Conservation (phyloP, 148 eudicot species). For the Chenopodium berlandieri region DNA sequence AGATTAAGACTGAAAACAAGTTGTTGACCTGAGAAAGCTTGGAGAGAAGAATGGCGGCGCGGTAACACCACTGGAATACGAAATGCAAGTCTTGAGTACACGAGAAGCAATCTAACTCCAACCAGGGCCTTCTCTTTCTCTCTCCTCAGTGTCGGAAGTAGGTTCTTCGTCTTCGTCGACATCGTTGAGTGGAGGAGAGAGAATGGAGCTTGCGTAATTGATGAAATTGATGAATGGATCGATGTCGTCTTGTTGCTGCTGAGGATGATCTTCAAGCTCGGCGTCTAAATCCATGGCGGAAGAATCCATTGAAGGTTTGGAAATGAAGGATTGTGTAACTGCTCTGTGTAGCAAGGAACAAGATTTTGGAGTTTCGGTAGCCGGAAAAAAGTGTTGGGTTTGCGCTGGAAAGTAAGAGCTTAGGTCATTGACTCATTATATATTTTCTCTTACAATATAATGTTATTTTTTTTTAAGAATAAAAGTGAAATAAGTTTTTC, state of each 20-base stretch:
- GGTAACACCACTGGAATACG: conserved; percentile 91
- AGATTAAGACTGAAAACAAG: too few relatives aligned
- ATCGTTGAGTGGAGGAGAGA: conserved; percentile 34
- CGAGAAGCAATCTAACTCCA: conserved; percentile 87
- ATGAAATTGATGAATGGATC: conserved; percentile 68
- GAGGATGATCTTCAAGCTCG: background rate
- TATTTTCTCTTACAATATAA: too few relatives aligned
- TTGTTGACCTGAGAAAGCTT: conserved; percentile 68
- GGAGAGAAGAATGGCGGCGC: conserved; percentile 76
- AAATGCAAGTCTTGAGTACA: conserved; percentile 67
- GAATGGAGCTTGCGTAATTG: conserved; percentile 59
- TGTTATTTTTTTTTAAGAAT: too few relatives aligned
- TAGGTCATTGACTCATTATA: background rate
- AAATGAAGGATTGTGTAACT: background rate
- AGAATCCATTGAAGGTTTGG: conserved; percentile 5
- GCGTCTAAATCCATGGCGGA: conserved; percentile 46
- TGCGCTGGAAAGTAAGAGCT: conserved; percentile 18
- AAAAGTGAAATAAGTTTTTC: too few relatives aligned
- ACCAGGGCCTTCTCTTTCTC: conserved; percentile 45
- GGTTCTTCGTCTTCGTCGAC: conserved; percentile 35
- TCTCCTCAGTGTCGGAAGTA: conserved; percentile 19
- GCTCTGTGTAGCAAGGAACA: background rate
- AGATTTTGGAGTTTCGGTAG: background rate
- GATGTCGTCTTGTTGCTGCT: conserved; percentile 17
- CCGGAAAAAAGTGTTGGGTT: background rate